Base-by-base conservation (phyloP, 1,139 yeast species). In the Scheffersomyces titani region DNA sequence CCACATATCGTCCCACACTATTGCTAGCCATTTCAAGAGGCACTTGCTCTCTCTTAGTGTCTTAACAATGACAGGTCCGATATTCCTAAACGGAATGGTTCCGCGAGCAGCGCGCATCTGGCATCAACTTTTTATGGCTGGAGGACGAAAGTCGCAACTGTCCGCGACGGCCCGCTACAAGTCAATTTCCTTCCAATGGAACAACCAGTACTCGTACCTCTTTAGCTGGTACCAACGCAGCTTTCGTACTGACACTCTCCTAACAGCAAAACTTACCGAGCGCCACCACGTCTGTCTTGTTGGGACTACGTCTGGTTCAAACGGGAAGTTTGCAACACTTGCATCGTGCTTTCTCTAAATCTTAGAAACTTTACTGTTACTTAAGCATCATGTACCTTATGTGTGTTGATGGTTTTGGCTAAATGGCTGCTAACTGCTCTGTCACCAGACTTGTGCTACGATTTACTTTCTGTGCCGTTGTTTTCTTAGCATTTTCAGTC, bases 131-230 rank as follows among this genome's bases (percentile, higher is more conserved):
- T n/a, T n/a, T n/a, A n/a, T 5, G 24, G 40, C 16, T 30, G 13
- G 40, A 30, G 16, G 40, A 30, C 40, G 40, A 30, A 52, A 61
- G 56, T 55, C 45, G 57, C 57, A 58, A 40, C 48, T 30, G 24
- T 53, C 56, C 48, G 59, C 59, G 59, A 55, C 59, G 61, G 57
- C 53, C 59, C 59, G 57, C 51, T 46, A 51, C 57, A 56, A 54
- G 57, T 16, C 13, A 11, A 30, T 30, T 30, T 5, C 13, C 40
- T 30, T 30, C 40, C 40, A 30, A 30, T 11, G 40, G 40, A 30
- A 30, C 40, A 30, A 30, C 40, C 40, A 30, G 40, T 30, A 30
- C 16, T 30, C 16, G 40, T 30, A 30, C 40, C 30, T 30, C 16
- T n/a, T n/a, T n/a, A n/a, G n/a, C n/a, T n/a, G n/a, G 40, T 30